Evolutionary conservation across 306 rosid species (phyloP).

Genomic region (Quercus engelmannii): DNA sequence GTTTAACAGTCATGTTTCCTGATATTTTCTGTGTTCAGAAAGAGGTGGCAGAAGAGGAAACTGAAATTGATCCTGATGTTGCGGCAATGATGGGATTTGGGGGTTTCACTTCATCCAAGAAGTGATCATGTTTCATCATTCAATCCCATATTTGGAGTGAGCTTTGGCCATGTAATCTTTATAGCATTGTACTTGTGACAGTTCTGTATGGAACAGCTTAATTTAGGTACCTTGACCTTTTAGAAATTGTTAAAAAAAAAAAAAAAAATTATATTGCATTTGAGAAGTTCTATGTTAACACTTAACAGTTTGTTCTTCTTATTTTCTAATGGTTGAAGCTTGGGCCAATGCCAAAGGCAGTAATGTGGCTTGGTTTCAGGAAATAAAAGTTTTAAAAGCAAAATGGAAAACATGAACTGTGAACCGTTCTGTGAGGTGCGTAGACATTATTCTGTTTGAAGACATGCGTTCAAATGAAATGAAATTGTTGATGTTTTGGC

Average conservation of each 20-base stretch:
- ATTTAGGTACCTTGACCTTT: conserved; percentile 6
- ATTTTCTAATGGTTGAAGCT: too few species aligned
- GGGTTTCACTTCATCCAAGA: conserved; percentile 81
- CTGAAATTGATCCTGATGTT: conserved; percentile 85
- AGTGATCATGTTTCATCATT: conserved; percentile 25
- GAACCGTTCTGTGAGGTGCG: too few species aligned
- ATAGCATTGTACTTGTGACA: not conserved
- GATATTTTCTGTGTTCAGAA: conserved; percentile 45
- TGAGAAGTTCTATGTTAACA: not conserved
- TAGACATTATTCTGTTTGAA: too few species aligned
- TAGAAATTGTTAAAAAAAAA: not conserved
- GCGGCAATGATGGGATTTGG: conserved; percentile 99
- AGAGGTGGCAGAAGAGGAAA: conserved; percentile 69
- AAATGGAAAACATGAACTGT: too few species aligned
- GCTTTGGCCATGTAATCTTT: conserved; percentile 11
- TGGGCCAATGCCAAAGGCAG: not conserved
- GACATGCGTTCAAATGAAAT: too few species aligned
- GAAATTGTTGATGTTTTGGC: too few species aligned
- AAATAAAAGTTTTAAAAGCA: too few species aligned
- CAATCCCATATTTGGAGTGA: conserved; percentile 13
- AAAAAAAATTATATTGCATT: not conserved
- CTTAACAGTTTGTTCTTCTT: too few species aligned
- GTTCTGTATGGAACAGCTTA: conserved; percentile 24
- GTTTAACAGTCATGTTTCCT: not conserved
- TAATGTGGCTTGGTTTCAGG: too few species aligned